Conservation (phyloP, 2,329 filamentous ascomycete species). For the Chaetomiaceae sp. region DNA sequence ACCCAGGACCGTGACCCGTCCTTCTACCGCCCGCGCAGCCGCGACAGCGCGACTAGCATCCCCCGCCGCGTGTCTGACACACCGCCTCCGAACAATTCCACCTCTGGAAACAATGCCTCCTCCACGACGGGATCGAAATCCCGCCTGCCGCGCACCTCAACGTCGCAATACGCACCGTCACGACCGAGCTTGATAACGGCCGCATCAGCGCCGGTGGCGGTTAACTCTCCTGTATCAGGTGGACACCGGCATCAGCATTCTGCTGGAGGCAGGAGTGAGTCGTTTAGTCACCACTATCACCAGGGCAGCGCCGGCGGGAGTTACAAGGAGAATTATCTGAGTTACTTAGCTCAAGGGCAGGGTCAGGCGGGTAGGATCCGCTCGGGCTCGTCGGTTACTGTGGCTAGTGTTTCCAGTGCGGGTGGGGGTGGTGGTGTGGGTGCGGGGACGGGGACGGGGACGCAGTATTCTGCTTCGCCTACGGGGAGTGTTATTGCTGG, state of each 20-base stretch:
- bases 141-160: conserved; percentile 30
- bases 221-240: background rate
- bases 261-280: conserved; percentile 8
- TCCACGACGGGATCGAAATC: conserved; percentile 19
- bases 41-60: conserved; percentile 31
- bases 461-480: conserved; percentile 15
- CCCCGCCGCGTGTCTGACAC: conserved; percentile 33
- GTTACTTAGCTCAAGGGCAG: background rate
- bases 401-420: conserved; percentile 8
- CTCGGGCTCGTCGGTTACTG: conserved; percentile 23
- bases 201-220: conserved; percentile 16
- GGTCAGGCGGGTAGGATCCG: conserved; percentile 19
- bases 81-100: background rate
- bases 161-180: conserved; percentile 17
- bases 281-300: conserved; percentile 5
- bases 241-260: no score
- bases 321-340: conserved; percentile 26
- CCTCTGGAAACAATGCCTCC: background rate
- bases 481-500: conserved; percentile 7
- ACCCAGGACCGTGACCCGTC: conserved; percentile 39
- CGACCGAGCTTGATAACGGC: conserved; percentile 27
- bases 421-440: background rate
- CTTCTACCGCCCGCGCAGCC: conserved; percentile 32
- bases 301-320: conserved; percentile 11
- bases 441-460: background rate